These are phyloP conservation scores for Parietichytrium sp. DNA, from an alignment of 108 stramenopile species.

Conservation along the genomic window DNA sequence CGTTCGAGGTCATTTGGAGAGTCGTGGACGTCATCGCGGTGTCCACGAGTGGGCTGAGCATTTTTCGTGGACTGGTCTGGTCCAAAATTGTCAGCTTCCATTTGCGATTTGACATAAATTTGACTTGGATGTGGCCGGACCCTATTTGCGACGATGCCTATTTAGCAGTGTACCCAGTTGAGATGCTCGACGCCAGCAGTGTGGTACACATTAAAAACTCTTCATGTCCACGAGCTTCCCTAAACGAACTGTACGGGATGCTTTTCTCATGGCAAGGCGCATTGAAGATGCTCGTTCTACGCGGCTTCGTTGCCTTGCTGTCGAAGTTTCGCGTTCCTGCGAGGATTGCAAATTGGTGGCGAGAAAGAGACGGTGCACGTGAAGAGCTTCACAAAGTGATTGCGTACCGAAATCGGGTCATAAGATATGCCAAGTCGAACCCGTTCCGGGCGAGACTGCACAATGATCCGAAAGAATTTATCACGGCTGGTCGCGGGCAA, in stretches of 20 bases:
- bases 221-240: neutral
- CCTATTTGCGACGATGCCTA: slow-evolving; percentile 20
- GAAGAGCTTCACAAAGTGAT: slow-evolving; percentile 22
- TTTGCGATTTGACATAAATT: too few relatives aligned
- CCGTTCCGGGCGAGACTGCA: slow-evolving; percentile 27
- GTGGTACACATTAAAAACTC: too few relatives aligned
- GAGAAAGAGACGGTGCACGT: neutral
- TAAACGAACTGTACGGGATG: neutral
- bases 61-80: slow-evolving; percentile 6
- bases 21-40: neutral
- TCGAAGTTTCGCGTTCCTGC: neutral
- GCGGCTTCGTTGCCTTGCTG: neutral
- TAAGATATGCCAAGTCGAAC: slow-evolving; percentile 8
- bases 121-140: too few relatives aligned
- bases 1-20: slow-evolving; percentile 2
- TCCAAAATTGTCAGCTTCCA: slow-evolving; percentile 24
- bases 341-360: slow-evolving; percentile 25
- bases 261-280: neutral
- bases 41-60: neutral
- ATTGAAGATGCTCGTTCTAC: neutral
- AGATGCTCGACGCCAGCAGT: too few relatives aligned
- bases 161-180: neutral
- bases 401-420: neutral
- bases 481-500: neutral
- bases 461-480: neutral